Evolutionary conservation across 2,329 filamentous ascomycete genomes (phyloP).

Genomic region (Sporothrix pallida): DNA sequence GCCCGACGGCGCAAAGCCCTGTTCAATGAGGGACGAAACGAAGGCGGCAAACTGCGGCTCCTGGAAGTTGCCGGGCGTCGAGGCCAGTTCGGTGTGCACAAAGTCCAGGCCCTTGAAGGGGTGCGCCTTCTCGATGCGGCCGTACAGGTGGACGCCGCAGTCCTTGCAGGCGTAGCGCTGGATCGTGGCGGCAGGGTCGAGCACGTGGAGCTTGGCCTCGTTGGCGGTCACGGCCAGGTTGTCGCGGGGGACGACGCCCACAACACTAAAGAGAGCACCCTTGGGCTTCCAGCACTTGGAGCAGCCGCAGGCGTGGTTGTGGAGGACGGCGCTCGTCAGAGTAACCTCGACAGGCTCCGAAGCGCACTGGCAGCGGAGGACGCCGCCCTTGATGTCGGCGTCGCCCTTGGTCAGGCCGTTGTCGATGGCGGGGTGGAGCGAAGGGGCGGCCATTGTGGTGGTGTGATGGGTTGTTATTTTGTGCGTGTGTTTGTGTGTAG

Average conservation of each 20-base stretch:
- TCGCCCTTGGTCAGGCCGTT: constrained; percentile 64
- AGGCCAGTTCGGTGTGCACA: constrained; percentile 67
- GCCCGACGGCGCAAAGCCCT: constrained; percentile 62
- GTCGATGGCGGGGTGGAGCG: constrained; percentile 67
- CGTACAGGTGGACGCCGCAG: constrained; percentile 68
- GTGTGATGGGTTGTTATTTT: not conserved
- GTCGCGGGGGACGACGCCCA: constrained; percentile 64
- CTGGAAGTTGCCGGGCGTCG: constrained; percentile 64
- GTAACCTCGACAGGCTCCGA: constrained; percentile 62
- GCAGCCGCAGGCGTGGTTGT: constrained; percentile 75
- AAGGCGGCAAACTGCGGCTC: constrained; percentile 74
- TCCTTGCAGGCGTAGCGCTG: constrained; percentile 64
- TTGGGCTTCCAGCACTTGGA: constrained; percentile 74
- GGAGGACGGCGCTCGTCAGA: constrained; percentile 62
- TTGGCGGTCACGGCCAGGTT: constrained; percentile 63
- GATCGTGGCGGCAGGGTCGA: constrained; percentile 64
- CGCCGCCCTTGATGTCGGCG: constrained; percentile 63
- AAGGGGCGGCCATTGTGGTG: constrained; percentile 38
- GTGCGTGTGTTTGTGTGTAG: not conserved
- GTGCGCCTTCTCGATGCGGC: constrained; percentile 68
- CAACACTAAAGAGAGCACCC: constrained; percentile 67
- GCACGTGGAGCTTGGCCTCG: constrained; percentile 60
- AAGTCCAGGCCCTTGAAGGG: constrained; percentile 73
- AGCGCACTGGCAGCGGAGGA: constrained; percentile 65
- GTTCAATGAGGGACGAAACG: constrained; percentile 71